Evolutionary conservation across 108 stramenopile species (phyloP).

Genomic region (Cyclostephanos invisitatus): DNA sequence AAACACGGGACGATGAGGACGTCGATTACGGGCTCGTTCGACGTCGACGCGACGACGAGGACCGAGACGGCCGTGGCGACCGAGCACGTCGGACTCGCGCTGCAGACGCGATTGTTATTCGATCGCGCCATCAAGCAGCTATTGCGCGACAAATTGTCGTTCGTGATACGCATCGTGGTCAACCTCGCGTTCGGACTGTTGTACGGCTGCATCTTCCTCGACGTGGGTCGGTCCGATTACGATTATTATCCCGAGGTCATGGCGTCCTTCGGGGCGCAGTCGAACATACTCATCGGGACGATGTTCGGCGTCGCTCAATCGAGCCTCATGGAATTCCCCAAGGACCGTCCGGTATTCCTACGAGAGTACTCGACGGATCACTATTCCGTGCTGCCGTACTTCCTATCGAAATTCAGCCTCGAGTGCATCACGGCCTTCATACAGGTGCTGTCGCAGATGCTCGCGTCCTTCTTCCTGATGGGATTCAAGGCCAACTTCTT

Average conservation of each 20-base stretch:
- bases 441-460: slow-evolving; percentile 52
- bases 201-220: slow-evolving; percentile 66
- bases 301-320: slow-evolving; percentile 87
- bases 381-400: slow-evolving; percentile 74
- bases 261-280: slow-evolving; percentile 57
- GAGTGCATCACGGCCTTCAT: slow-evolving; percentile 64
- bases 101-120: slow-evolving; percentile 55
- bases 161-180: slow-evolving; percentile 52
- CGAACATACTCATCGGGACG: slow-evolving; percentile 64
- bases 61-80: slow-evolving; percentile 6
- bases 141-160: slow-evolving; percentile 50
- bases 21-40: not conserved
- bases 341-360: slow-evolving; percentile 88
- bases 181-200: slow-evolving; percentile 57
- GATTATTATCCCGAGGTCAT: slow-evolving; percentile 19
- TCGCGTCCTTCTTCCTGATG: slow-evolving; percentile 65
- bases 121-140: slow-evolving; percentile 56
- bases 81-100: slow-evolving; percentile 36
- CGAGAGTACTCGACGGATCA: slow-evolving; percentile 90
- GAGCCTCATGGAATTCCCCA: slow-evolving; percentile 72
- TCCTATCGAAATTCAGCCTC: slow-evolving; percentile 60
- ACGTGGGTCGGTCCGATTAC: slow-evolving; percentile 50
- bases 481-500: slow-evolving; percentile 59
- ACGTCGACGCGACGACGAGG: slow-evolving; percentile 6
- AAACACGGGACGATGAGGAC: slow-evolving; percentile 15